Conservation (phyloP, 2,329 filamentous ascomycete species). For the Biscogniauxia sp. region DNA sequence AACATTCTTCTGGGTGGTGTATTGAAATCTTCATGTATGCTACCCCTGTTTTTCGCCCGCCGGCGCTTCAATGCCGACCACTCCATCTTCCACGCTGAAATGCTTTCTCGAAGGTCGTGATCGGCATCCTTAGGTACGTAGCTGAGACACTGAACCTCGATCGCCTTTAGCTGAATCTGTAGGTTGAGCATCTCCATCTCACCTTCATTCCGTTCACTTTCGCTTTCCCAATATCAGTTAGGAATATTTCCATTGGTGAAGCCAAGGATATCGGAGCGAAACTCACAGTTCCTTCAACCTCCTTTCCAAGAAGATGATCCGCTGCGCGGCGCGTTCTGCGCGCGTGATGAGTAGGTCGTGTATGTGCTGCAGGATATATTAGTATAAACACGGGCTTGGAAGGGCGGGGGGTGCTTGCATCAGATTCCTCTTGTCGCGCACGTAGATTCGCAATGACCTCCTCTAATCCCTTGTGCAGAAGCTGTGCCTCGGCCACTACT, state of each 20-base stretch:
- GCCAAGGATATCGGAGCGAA: slow-evolving; percentile 8
- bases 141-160: slow-evolving; percentile 56
- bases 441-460: slow-evolving; percentile 50
- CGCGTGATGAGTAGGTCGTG: slow-evolving; percentile 58
- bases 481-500: slow-evolving; percentile 39
- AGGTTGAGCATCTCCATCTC: slow-evolving; percentile 61
- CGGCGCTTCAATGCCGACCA: slow-evolving; percentile 52
- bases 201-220: slow-evolving; percentile 53
- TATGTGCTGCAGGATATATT: slow-evolving; percentile 49
- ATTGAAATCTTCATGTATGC: not conserved
- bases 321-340: slow-evolving; percentile 55
- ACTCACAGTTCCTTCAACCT: slow-evolving; percentile 57
- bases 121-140: slow-evolving; percentile 50
- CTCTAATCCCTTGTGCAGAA: slow-evolving; percentile 50
- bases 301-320: slow-evolving; percentile 59
- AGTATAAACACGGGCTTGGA: slow-evolving; percentile 17
- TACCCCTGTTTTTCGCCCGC: slow-evolving; percentile 32
- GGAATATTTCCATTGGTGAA: slow-evolving; percentile 6
- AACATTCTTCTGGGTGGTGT: not conserved
- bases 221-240: slow-evolving; percentile 37
- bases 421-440: slow-evolving; percentile 57
- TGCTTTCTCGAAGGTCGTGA: slow-evolving; percentile 56
- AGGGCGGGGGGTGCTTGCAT: slow-evolving; percentile 40
- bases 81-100: slow-evolving; percentile 60
- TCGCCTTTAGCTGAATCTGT: slow-evolving; percentile 59